Conservation (phyloP, 345 rosid genomes). For the Pugionium dolabratum region DNA sequence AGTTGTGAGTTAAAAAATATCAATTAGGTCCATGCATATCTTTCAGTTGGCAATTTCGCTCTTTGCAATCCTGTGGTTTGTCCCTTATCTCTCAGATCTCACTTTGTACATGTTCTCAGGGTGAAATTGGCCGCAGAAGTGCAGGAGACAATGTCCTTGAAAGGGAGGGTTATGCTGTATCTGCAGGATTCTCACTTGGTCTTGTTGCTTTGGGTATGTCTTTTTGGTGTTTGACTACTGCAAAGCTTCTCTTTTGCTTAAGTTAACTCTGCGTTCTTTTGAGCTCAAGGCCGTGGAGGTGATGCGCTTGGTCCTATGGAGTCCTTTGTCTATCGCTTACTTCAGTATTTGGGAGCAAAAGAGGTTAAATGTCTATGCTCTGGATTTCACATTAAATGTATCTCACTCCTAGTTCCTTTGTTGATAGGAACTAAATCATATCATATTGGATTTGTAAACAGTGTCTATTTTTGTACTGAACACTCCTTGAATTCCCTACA, state of each 20-base stretch:
- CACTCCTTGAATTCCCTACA: conserved; percentile 49
- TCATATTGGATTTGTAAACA: conserved; percentile 5
- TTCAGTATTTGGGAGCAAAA: conserved; percentile 86
- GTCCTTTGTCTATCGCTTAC: conserved; percentile 73
- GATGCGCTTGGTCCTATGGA: conserved; percentile 75
- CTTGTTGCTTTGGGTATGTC: conserved; percentile 89
- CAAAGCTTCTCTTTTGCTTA: conserved; percentile 9
- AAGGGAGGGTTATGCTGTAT: conserved; percentile 97
- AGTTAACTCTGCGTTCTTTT: conserved; percentile 32
- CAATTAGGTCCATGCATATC: too few relatives aligned
- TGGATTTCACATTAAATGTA: conserved; percentile 33
- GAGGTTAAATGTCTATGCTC: conserved; percentile 61
- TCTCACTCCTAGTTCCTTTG: conserved; percentile 23
- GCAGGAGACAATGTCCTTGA: conserved; percentile 99
- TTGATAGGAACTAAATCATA: conserved; percentile 19
- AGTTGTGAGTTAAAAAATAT: background rate
- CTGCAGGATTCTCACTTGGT: conserved; percentile 98
- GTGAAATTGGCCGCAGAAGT: conserved; percentile 96
- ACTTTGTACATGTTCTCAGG: conserved; percentile 48
- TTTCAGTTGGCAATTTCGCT: background rate
- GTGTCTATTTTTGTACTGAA: conserved; percentile 27
- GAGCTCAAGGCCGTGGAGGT: conserved; percentile 80
- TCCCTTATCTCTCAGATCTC: conserved; percentile 32
- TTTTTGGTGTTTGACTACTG: conserved; percentile 24
- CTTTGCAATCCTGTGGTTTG: conserved; percentile 15